phyloP scores from a whole-genome alignment of 805 yeast genomes.

The Spencermartinsiella europaea region DNA sequence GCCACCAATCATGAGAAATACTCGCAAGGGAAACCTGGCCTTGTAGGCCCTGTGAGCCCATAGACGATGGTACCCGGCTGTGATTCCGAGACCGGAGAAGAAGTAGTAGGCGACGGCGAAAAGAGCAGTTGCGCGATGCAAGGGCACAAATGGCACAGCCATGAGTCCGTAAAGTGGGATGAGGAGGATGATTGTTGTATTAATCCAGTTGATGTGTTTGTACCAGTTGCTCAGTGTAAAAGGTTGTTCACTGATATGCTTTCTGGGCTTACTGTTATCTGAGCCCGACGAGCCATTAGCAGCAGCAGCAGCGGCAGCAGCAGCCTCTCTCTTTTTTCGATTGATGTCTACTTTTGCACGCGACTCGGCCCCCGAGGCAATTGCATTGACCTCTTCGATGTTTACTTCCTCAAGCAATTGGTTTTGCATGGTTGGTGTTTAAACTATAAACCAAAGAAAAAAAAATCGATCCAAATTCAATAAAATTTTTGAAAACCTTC shows the following conservation, averaged over 20 bases:
- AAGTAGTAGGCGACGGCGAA: conserved; percentile 53
- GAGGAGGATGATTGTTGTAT: conserved; percentile 49
- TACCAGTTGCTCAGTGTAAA: conserved; percentile 72
- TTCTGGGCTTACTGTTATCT: conserved; percentile 20
- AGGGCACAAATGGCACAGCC: conserved; percentile 40
- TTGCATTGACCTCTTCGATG: conserved; percentile 31
- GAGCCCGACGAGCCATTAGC: conserved; percentile 16
- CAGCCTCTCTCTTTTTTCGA: conserved; percentile 17
- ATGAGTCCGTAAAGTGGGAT: conserved; percentile 50
- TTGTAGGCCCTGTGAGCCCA: conserved; percentile 61
- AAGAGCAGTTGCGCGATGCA: conserved; percentile 46
- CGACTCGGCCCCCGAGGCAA: conserved; percentile 31
- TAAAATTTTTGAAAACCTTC: too few species aligned
- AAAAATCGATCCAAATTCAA: background rate
- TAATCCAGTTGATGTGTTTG: conserved; percentile 71
- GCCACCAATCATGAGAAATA: conserved; percentile 55
- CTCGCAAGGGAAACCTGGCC: conserved; percentile 41
- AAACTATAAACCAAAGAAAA: background rate
- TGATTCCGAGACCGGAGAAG: conserved; percentile 63
- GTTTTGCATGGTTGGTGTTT: conserved; percentile 12
- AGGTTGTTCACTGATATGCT: conserved; percentile 66
- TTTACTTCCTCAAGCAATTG: conserved; percentile 23
- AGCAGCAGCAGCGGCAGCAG: conserved; percentile 3
- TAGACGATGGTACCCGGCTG: conserved; percentile 78
- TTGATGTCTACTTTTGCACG: conserved; percentile 28